Conservation (phyloP, 2,329 filamentous ascomycete genomes). For the Penicillium brasilianum region DNA sequence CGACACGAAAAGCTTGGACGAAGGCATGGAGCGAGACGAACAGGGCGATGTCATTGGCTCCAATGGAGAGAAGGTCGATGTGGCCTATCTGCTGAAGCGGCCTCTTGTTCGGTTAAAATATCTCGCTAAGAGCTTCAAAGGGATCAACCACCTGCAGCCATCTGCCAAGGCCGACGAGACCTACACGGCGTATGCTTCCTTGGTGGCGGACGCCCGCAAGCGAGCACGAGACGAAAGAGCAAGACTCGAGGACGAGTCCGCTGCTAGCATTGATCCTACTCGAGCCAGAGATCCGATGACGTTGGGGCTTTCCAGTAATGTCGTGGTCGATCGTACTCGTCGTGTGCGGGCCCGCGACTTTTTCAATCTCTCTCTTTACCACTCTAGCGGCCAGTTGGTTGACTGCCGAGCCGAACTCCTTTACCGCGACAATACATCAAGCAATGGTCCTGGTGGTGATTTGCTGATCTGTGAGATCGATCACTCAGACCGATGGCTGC, state of each 20-base stretch:
- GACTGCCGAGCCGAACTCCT: constrained; percentile 89
- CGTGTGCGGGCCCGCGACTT: constrained; percentile 89
- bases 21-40: constrained; percentile 62
- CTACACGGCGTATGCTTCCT: constrained; percentile 67
- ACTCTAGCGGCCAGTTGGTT: constrained; percentile 88
- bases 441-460: constrained; percentile 73
- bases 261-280: constrained; percentile 79
- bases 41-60: constrained; percentile 68
- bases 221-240: constrained; percentile 74
- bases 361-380: constrained; percentile 81
- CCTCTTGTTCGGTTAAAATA: constrained; percentile 88
- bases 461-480: constrained; percentile 93
- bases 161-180: constrained; percentile 63
- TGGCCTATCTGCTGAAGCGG: constrained; percentile 88
- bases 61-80: constrained; percentile 88
- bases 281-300: constrained; percentile 79
- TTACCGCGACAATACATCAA: constrained; percentile 77
- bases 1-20: constrained; percentile 57
- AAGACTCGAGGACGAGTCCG: constrained; percentile 82
- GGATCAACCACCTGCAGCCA: constrained; percentile 50
- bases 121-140: constrained; percentile 81
- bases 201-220: constrained; percentile 78
- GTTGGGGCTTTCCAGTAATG: constrained; percentile 70
- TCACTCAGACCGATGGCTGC: constrained; percentile 74
- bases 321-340: constrained; percentile 74